A percentile compares a stretch with the other conserved stretches of the same genome.
Conservation (phyloP, 169 alveolate species). For the Ichthyophthirius multifiliis region DNA sequence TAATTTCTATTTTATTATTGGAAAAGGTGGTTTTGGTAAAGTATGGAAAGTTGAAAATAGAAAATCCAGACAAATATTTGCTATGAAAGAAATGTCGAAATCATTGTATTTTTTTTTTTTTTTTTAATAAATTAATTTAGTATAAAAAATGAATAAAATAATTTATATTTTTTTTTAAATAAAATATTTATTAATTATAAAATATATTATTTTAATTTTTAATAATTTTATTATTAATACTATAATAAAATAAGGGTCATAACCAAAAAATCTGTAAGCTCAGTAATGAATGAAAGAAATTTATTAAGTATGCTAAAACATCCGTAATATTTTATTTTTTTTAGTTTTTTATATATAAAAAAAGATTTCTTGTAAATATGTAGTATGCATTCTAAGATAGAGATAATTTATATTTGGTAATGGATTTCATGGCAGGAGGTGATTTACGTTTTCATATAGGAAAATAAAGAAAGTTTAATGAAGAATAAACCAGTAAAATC, state of each 20-base stretch:
- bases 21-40: conserved; percentile 80
- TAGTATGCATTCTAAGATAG: conserved; percentile 70
- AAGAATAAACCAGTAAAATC: conserved; percentile 54
- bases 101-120: conserved; percentile 25
- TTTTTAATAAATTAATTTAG: background rate
- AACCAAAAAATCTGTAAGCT: conserved; percentile 63
- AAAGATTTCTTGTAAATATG: conserved; percentile 70
- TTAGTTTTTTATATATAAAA: background rate
- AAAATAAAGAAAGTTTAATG: conserved; percentile 52
- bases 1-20: conserved; percentile 37
- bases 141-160: conserved; percentile 45
- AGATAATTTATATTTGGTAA: conserved; percentile 62
- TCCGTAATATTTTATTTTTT: background rate
- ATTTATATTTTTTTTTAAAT: conserved; percentile 51
- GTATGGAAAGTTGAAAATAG: conserved; percentile 62
- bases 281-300: conserved; percentile 68
- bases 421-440: conserved; percentile 76
- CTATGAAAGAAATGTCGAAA: conserved; percentile 64
- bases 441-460: conserved; percentile 69
- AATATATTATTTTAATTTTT: background rate
- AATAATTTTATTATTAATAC: background rate
- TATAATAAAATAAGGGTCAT: background rate
- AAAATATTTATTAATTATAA: too few species aligned
- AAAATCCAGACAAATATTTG: conserved; percentile 43
- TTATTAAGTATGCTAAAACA: conserved; percentile 33